phyloP scores from a whole-genome alignment of 2,329 filamentous ascomycete species.

The Ophioceras dolichostomum region DNA sequence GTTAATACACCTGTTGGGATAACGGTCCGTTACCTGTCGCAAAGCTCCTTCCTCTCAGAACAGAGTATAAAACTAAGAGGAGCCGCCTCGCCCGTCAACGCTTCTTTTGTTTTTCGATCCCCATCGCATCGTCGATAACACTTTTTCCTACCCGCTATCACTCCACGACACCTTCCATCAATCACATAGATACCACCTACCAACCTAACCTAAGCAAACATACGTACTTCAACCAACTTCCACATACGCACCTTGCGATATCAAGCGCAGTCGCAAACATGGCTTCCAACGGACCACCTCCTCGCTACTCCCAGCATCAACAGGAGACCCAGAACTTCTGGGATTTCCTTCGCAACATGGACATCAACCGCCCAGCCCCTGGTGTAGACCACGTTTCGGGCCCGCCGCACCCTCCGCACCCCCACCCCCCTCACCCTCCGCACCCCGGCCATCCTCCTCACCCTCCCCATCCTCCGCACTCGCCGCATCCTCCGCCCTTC shows the following conservation, averaged over 20 bases:
- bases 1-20: no score
- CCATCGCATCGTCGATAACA: background rate
- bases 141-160: background rate
- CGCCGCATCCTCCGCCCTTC: conserved; percentile 7
- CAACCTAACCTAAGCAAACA: background rate
- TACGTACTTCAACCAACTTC: conserved; percentile 1
- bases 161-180: background rate
- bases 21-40: no score
- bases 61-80: no score
- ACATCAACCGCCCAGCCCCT: conserved; percentile 16
- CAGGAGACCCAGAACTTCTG: conserved; percentile 9
- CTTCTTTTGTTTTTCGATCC: background rate
- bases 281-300: background rate
- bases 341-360: conserved; percentile 23
- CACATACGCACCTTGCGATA: background rate
- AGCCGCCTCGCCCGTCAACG: no score
- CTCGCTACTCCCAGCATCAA: background rate
- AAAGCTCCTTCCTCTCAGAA: no score
- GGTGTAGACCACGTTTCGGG: conserved; percentile 27
- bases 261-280: background rate
- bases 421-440: conserved; percentile 8
- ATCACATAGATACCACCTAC: background rate
- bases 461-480: conserved; percentile 7
- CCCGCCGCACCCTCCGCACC: conserved; percentile 8
- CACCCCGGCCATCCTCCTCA: conserved; percentile 7